Conservation (phyloP, 2,329 filamentous ascomycete genomes). For the Ramularia endophylla region DNA sequence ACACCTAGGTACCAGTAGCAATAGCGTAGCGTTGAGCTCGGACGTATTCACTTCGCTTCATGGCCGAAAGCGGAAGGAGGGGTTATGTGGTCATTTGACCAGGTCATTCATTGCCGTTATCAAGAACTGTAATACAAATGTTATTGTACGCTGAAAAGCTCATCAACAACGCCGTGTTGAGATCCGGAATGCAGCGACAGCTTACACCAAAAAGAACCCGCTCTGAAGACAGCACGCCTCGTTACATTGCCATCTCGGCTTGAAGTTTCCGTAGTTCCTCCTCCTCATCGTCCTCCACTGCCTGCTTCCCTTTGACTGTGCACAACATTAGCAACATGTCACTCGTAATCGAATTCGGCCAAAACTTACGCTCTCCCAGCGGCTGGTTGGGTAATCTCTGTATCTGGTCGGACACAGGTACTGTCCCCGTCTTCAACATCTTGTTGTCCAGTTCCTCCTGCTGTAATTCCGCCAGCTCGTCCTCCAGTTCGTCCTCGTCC, state of each 20-base stretch:
- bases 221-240: neutral
- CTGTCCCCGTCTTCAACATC: slow-evolving; percentile 82
- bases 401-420: slow-evolving; percentile 74
- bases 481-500: slow-evolving; percentile 82
- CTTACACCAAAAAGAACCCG: slow-evolving; percentile 11
- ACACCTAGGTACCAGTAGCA: too few species aligned
- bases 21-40: too few species aligned
- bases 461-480: slow-evolving; percentile 78
- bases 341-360: neutral
- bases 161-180: slow-evolving; percentile 9
- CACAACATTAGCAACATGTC: slow-evolving; percentile 7
- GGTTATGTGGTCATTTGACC: too few species aligned
- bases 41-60: too few species aligned
- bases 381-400: slow-evolving; percentile 69
- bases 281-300: slow-evolving; percentile 79
- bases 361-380: slow-evolving; percentile 65
- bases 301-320: slow-evolving; percentile 42
- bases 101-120: too few species aligned
- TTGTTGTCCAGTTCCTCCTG: slow-evolving; percentile 90
- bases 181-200: slow-evolving; percentile 3
- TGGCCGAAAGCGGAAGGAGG: too few species aligned
- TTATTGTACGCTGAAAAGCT: slow-evolving; percentile 12
- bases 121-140: too few species aligned
- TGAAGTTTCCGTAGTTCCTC: slow-evolving; percentile 88
- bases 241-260: slow-evolving; percentile 92